Evolutionary conservation across 306 rosid genomes (phyloP).

Genomic region (Pterocarpus santalinus): DNA sequence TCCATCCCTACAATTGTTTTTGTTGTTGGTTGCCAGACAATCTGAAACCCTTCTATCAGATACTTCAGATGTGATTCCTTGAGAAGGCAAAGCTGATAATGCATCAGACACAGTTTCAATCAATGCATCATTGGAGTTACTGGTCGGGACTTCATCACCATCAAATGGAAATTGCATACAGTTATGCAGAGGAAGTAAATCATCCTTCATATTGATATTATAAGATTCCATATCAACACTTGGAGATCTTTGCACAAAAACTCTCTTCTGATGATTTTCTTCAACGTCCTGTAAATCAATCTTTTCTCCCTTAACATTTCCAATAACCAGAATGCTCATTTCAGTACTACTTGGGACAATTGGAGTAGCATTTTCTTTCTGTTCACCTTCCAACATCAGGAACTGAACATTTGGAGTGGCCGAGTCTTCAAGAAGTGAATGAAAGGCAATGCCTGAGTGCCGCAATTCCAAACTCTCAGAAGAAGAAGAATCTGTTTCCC

Average conservation of each 20-base stretch:
- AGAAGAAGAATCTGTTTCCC: constrained; percentile 42
- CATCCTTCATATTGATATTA: constrained; percentile 55
- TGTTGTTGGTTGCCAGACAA: constrained; percentile 43
- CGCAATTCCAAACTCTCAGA: constrained; percentile 53
- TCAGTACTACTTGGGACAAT: constrained; percentile 50
- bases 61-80: constrained; percentile 57
- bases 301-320: constrained; percentile 48
- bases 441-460: constrained; percentile 46
- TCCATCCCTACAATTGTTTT: constrained; percentile 53
- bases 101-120: constrained; percentile 52
- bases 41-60: constrained; percentile 45
- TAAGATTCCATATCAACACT: constrained; percentile 53
- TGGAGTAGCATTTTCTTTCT: constrained; percentile 49
- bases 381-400: constrained; percentile 48
- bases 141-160: constrained; percentile 45
- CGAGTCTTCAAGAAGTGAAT: constrained; percentile 46
- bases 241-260: constrained; percentile 48
- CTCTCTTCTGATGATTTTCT: constrained; percentile 51
- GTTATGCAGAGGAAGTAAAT: constrained; percentile 52
- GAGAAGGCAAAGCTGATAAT: constrained; percentile 52
- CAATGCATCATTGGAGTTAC: constrained; percentile 59
- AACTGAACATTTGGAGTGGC: constrained; percentile 49
- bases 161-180: constrained; percentile 45
- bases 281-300: constrained; percentile 48
- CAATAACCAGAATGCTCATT: constrained; percentile 50